These are phyloP conservation scores for Phytopythium kandeliae DNA, from an alignment of 352 stramenopile genomes.

Conservation along the genomic window DNA sequence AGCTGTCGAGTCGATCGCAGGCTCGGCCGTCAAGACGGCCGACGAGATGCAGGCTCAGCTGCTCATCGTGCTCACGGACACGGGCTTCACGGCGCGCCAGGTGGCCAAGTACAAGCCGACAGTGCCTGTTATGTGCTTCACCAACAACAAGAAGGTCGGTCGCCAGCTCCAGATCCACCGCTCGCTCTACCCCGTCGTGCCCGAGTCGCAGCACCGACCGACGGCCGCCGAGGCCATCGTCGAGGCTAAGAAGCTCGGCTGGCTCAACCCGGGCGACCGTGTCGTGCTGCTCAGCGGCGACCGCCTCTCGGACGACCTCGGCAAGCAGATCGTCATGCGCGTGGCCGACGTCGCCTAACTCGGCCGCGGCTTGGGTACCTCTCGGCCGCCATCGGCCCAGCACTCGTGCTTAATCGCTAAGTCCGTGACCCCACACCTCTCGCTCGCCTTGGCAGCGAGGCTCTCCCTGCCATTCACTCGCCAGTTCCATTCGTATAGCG, in stretches of 20 bases:
- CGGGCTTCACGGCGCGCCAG: constrained; percentile 74
- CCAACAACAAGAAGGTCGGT: constrained; percentile 81
- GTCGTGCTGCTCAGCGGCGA: constrained; percentile 86
- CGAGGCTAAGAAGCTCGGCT: constrained; percentile 90
- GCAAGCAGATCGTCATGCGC: constrained; percentile 79
- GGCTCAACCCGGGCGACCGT: constrained; percentile 82
- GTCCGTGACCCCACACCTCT: too few relatives aligned
- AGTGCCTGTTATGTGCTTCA: constrained; percentile 91
- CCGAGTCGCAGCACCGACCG: constrained; percentile 41
- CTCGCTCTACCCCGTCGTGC: constrained; percentile 68
- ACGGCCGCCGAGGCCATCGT: constrained; percentile 84
- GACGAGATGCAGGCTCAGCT: constrained; percentile 82
- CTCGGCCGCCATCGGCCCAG: too few relatives aligned
- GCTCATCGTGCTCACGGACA: constrained; percentile 81
- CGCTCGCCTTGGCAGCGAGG: too few relatives aligned
- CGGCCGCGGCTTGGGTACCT: background rate
- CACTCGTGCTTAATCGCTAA: too few relatives aligned
- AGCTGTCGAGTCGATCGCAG: constrained; percentile 81
- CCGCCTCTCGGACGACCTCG: constrained; percentile 72
- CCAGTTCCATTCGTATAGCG: too few relatives aligned
- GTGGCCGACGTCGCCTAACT: constrained; percentile 75
- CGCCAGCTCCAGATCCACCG: constrained; percentile 91
- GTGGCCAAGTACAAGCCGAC: constrained; percentile 84
- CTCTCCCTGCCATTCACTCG: too few relatives aligned
- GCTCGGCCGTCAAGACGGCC: constrained; percentile 80